Conservation (phyloP, 1,284 basidiomycete species). For the Coniferiporia sulphurascens region DNA sequence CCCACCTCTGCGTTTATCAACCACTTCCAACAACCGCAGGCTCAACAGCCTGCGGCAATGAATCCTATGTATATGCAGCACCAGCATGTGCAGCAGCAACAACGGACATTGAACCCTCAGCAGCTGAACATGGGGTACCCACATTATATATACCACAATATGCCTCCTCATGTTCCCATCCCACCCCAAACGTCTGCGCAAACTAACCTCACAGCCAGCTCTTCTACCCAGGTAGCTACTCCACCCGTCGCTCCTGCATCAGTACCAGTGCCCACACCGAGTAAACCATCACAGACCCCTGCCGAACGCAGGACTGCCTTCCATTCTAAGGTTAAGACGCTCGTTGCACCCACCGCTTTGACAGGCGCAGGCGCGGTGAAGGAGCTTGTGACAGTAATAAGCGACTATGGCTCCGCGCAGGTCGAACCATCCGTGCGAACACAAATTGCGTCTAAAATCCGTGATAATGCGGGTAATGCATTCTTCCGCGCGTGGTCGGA, state of each 20-base stretch:
- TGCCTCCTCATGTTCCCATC: neutral
- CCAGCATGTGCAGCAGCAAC: slow-evolving; percentile 31
- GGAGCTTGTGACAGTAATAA: slow-evolving; percentile 48
- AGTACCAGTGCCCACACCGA: slow-evolving; percentile 22
- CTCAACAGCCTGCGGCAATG: slow-evolving; percentile 24
- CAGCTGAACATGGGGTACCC: slow-evolving; percentile 27
- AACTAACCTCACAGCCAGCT: slow-evolving; percentile 17
- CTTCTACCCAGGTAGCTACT: slow-evolving; percentile 30
- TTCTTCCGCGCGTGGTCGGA: slow-evolving; percentile 81
- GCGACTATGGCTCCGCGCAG: slow-evolving; percentile 54
- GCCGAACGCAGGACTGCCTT: slow-evolving; percentile 46
- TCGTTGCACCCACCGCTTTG: slow-evolving; percentile 51
- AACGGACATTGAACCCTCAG: slow-evolving; percentile 27
- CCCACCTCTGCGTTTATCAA: slow-evolving; percentile 27
- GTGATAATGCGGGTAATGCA: slow-evolving; percentile 76
- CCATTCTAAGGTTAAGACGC: slow-evolving; percentile 42
- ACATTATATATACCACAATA: neutral
- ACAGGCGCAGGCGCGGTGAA: slow-evolving; percentile 65
- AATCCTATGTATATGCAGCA: slow-evolving; percentile 34
- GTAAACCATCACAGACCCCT: slow-evolving; percentile 19
- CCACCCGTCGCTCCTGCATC: slow-evolving; percentile 23
- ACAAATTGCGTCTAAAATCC: slow-evolving; percentile 70
- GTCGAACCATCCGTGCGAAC: slow-evolving; percentile 56
- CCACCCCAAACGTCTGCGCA: slow-evolving; percentile 7
- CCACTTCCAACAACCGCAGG: slow-evolving; percentile 25